Evolutionary conservation across 257 asterid genomes (phyloP), one percentile per base, ranked within the genome.

Genomic region (Salvia miltiorrhiza): DNA sequence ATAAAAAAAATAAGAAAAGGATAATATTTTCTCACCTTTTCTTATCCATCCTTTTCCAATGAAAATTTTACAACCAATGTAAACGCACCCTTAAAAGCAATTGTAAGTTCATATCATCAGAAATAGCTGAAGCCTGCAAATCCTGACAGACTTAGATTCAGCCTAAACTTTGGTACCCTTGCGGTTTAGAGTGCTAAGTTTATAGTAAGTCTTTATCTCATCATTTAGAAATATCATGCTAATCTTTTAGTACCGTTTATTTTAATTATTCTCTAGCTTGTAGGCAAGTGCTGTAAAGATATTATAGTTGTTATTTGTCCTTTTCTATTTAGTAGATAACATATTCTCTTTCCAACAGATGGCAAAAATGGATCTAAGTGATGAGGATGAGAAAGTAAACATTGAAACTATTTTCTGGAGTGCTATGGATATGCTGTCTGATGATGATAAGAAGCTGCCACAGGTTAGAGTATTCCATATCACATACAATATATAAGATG

Each of bases 361-460:
- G 99, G 90, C 99, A 52, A 91, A 89, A 80, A 67, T 94, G 97
- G 99, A 94, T 87, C 78, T 94, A 63, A 90, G 83, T 54, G 73
- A 74, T 69, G 99, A 94, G 14, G 90, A 90, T 76, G 99, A 94
- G 86, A 94, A 94, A 81, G 88, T 77, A 72, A 90, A 82, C 76
- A 75, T 77, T 10, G 99, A 94, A 77, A 94, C 86, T 44, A 94
- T 94, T 47, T 94, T 94, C 85, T 91, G 99, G 99, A 90, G 96
- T 83, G 99, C 99, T 62, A 94, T 94, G 99, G 97, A 94, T 83
- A 91, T 90, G 90, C 83, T 94, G 74, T 94, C 99, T 9, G 99
- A 90, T 70, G 99, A 94, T 82, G 99, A 93, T 74, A 93, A 87
- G 73, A 90, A 88, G 78, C 73, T 93, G 73, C 99, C 99, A 4